Conservation (phyloP, 768 basidiomycete species). For the Glaciozyma martinii region DNA sequence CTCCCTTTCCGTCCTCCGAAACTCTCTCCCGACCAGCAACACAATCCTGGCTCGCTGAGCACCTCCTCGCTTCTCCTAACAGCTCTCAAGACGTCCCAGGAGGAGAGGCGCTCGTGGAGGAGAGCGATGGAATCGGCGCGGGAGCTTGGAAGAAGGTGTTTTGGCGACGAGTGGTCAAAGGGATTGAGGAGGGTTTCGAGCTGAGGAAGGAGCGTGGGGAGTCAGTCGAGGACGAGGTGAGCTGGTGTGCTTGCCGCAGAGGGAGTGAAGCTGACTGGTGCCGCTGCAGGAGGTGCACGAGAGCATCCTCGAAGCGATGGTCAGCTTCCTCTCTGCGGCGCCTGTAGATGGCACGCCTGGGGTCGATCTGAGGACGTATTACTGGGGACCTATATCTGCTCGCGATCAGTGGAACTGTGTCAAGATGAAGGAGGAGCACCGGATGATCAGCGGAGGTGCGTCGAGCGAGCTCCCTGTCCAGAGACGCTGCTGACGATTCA, state of each 20-base stretch:
- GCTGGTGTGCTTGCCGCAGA: not conserved
- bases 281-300: slow-evolving; percentile 19
- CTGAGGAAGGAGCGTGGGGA: not conserved
- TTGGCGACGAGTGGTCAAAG: slow-evolving; percentile 14
- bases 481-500: not conserved
- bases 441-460: slow-evolving; percentile 26
- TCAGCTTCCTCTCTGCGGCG: slow-evolving; percentile 10
- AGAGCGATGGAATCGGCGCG: not conserved
- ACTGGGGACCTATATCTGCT: slow-evolving; percentile 8
- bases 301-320: slow-evolving; percentile 21
- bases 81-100: no score
- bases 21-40: slow-evolving; percentile 8
- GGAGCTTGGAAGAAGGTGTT: slow-evolving; percentile 14
- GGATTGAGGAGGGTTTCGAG: slow-evolving; percentile 17
- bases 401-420: slow-evolving; percentile 4
- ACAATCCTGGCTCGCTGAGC: slow-evolving; percentile 16
- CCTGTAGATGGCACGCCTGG: not conserved
- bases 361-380: slow-evolving; percentile 10
- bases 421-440: slow-evolving; percentile 16
- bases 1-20: slow-evolving; percentile 7
- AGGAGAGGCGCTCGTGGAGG: not conserved
- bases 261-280: not conserved
- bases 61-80: not conserved
- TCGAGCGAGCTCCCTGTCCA: not conserved
- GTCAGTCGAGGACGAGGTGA: slow-evolving; percentile 22